Conservation (phyloP, 2,329 filamentous ascomycete species). For the Cercospora zeae-maydis region DNA sequence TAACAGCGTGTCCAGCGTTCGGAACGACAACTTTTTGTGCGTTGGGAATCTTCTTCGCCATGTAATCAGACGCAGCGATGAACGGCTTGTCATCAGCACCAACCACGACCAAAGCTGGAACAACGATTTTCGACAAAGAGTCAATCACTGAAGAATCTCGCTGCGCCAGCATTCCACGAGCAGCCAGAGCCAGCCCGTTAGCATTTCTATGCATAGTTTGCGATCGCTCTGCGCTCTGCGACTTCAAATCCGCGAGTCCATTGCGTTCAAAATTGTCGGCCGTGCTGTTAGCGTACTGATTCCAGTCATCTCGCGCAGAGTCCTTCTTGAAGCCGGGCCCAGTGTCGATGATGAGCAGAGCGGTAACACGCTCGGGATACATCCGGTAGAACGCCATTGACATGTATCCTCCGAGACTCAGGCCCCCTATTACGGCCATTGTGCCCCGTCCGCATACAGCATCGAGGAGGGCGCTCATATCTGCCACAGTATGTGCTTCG, state of each 20-base stretch:
- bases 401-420: constrained; percentile 33
- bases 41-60: constrained; percentile 31
- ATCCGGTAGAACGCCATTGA: constrained; percentile 29
- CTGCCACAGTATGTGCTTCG: constrained; percentile 29
- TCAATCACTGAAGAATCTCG: constrained; percentile 27
- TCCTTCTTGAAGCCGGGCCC: constrained; percentile 31
- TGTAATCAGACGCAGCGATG: constrained; percentile 29
- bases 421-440: constrained; percentile 27
- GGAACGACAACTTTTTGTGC: constrained; percentile 27
- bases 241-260: constrained; percentile 19
- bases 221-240: constrained; percentile 22
- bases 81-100: constrained; percentile 30
- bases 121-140: constrained; percentile 22
- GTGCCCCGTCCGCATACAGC: constrained; percentile 19
- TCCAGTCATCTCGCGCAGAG: constrained; percentile 28
- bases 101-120: constrained; percentile 28
- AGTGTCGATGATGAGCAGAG: constrained; percentile 32
- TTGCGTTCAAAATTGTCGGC: constrained; percentile 25
- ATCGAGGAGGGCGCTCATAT: constrained; percentile 30
- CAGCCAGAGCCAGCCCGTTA: constrained; percentile 28
- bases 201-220: constrained; percentile 25
- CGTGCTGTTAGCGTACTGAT: constrained; percentile 24
- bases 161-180: constrained; percentile 31
- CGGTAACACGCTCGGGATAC: constrained; percentile 24
- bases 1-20: constrained; percentile 30